A percentile compares a stretch with the other conserved stretches of the same genome.
Conservation (phyloP, 805 yeast genomes). For the Ogataea ramenticola region DNA sequence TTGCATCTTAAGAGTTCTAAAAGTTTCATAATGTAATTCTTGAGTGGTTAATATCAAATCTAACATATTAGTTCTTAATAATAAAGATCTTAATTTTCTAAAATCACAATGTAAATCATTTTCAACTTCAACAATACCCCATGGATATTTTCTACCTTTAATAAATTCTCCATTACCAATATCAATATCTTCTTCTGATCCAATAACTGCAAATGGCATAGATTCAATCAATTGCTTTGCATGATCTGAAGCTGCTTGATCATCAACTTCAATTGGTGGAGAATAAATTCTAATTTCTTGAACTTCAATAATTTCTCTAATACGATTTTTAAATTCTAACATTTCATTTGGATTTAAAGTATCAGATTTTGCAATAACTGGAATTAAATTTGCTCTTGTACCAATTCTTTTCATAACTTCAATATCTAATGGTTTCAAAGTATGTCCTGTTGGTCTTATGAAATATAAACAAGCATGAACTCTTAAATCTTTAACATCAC, state of each 20-base stretch:
- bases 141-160: conserved; percentile 79
- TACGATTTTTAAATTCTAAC: conserved; percentile 60
- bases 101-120: conserved; percentile 83
- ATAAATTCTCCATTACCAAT: conserved; percentile 35
- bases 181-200: conserved; percentile 66
- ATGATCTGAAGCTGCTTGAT: conserved; percentile 71
- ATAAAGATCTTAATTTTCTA: conserved; percentile 67
- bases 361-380: conserved; percentile 85
- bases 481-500: conserved; percentile 63
- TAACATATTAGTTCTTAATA: conserved; percentile 77
- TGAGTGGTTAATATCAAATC: conserved; percentile 76
- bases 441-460: conserved; percentile 86
- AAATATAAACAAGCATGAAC: conserved; percentile 90
- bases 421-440: conserved; percentile 80
- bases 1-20: conserved; percentile 66
- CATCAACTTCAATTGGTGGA: conserved; percentile 73
- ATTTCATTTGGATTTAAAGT: conserved; percentile 69
- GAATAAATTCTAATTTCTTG: conserved; percentile 80
- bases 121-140: conserved; percentile 88
- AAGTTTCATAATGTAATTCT: conserved; percentile 74
- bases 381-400: conserved; percentile 78
- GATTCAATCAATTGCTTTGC: conserved; percentile 72
- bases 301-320: conserved; percentile 75
- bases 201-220: conserved; percentile 84
- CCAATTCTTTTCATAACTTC: conserved; percentile 81